These are phyloP conservation scores for Aphanoascus verrucosus DNA, from an alignment of 2,329 filamentous ascomycete species.

Conservation along the genomic window DNA sequence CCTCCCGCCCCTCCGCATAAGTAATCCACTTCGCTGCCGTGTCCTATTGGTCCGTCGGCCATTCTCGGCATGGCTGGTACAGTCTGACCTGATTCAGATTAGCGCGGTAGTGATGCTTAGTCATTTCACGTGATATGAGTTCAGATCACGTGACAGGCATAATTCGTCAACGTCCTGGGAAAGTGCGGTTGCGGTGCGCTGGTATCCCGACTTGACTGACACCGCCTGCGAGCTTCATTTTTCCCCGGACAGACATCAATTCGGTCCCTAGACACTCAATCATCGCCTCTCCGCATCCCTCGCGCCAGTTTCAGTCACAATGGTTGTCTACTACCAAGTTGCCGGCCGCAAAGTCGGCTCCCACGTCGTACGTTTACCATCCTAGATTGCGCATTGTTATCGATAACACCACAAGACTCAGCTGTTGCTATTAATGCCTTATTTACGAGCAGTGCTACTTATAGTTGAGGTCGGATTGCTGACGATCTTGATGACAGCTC, in stretches of 20 bases:
- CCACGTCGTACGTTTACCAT: constrained; percentile 37
- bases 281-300: neutral
- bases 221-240: constrained; percentile 1
- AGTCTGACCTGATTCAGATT: constrained; percentile 4
- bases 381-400: constrained; percentile 8
- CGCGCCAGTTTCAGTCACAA: constrained; percentile 25
- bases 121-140: neutral
- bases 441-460: neutral
- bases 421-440: constrained; percentile 14
- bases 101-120: neutral
- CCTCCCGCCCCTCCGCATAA: neutral
- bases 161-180: constrained; percentile 2
- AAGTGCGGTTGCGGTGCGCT: neutral
- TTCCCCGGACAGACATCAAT: neutral
- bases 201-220: neutral
- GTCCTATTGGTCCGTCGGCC: constrained; percentile 12
- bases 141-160: constrained; percentile 7
- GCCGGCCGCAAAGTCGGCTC: constrained; percentile 44
- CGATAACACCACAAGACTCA: constrained; percentile 12
- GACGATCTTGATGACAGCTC: constrained; percentile 37
- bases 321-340: constrained; percentile 44
- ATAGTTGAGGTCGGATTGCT: neutral
- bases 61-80: constrained; percentile 1
- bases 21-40: neutral
- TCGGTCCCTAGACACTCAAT: neutral